Evolutionary conservation across 345 rosid genomes (phyloP), one percentile per base, ranked within the genome.

Genomic region (Salix purpurea): DNA sequence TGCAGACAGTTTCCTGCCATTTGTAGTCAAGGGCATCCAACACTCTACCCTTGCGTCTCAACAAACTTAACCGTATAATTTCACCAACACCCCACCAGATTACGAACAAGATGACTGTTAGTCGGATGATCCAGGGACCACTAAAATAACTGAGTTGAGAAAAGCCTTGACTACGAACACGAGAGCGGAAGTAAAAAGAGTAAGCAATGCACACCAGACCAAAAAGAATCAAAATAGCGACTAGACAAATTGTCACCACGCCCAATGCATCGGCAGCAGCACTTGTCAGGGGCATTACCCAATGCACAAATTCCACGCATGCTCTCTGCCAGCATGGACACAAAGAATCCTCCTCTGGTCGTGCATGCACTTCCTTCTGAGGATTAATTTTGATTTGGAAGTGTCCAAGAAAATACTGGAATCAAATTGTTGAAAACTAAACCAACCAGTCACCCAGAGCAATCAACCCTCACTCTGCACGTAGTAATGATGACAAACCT

Each of bases 271-370:
- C 98, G 95, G 99, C 87, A 90, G 86, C 86, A 84, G 85, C 75
- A 88, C 91, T 89, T 84, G 88, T 90, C 97, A 86, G 98, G 98
- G 97, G 98, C 99, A 96, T 96, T 87, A 96, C 98, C 98, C 97
- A 85, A 88, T 87, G 78, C 88, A 93, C 96, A 87, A 90, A 88
- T 87, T 91, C 94, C 98, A 88, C 92, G 93, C 96, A 94, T 96
- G 92, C 97, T 96, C 94, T 94, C 95, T 82, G 87, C 97, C 93
- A 96, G 99, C 97, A 96, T 93, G 94, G 97, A 90, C 92, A 84
- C 97, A 90, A 83, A 74, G 84, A 73, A 81, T 61, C 86, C 93
- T 74, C 78, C 75, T 85, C 83, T 69, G 83, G 86, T 81, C 69
- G 78, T 65, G 70, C 48, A 79, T 71, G 61, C 75, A 69, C 78